Percentiles rank a stretch among this genome's conserved stretches.
Evolutionary conservation across 305 asterid genomes (phyloP).

Genomic region (Rubia tinctorum): DNA sequence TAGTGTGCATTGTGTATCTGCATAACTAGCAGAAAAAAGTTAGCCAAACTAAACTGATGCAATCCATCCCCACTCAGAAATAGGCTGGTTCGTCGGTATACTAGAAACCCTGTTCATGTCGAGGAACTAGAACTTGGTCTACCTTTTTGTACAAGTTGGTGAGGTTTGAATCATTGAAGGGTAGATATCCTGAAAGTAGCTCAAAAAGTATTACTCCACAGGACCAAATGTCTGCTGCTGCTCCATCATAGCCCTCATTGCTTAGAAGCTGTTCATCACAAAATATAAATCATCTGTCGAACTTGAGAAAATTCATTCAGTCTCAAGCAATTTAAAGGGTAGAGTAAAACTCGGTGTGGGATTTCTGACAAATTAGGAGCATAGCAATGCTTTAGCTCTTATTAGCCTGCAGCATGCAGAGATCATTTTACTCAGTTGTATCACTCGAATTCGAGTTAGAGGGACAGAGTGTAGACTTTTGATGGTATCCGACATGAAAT

Average conservation of each 20-base stretch:
- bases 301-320: background rate
- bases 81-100: background rate
- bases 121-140: background rate
- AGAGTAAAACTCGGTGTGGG: background rate
- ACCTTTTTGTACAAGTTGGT: slow-evolving; percentile 16
- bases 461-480: background rate
- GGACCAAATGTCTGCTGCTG: slow-evolving; percentile 90
- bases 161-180: slow-evolving; percentile 56
- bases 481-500: background rate
- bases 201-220: slow-evolving; percentile 94
- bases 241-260: slow-evolving; percentile 85
- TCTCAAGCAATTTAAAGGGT: background rate
- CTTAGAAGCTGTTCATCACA: slow-evolving; percentile 53
- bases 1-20: slow-evolving; percentile 25
- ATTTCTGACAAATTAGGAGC: background rate
- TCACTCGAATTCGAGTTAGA: no score
- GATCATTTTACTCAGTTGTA: no score
- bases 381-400: background rate
- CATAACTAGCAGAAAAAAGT: slow-evolving; percentile 4
- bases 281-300: background rate
- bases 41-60: background rate
- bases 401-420: background rate
- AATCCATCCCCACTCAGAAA: background rate
- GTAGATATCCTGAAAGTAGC: slow-evolving; percentile 85
- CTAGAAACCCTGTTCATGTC: no score